Percentiles rank a stretch among this genome's conserved stretches.
Evolutionary conservation across 257 asterid species (phyloP).

Genomic region (Solanum rostratum): DNA sequence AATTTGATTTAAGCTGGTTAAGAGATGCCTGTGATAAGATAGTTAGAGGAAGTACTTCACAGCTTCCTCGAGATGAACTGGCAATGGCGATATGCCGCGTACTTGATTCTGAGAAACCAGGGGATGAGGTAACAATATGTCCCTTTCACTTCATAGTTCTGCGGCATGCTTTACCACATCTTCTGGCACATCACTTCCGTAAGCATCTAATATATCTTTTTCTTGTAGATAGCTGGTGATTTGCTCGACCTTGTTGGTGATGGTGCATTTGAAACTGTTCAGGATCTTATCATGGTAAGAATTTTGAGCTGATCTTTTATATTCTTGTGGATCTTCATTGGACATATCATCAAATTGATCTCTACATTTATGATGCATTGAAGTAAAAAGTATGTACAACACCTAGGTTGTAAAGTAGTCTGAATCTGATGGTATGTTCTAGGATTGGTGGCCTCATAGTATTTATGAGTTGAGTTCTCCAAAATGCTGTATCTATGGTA

Average conservation of each 20-base stretch:
- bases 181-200: slow-evolving; percentile 2
- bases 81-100: slow-evolving; percentile 94
- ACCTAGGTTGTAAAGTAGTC: neutral
- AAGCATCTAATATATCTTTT: slow-evolving; percentile 6
- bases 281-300: slow-evolving; percentile 74
- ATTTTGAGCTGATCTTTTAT: neutral
- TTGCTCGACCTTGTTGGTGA: slow-evolving; percentile 96
- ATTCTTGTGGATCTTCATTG: neutral
- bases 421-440: neutral
- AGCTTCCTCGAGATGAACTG: slow-evolving; percentile 84
- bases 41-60: slow-evolving; percentile 59
- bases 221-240: slow-evolving; percentile 77
- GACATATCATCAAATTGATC: neutral
- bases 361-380: neutral
- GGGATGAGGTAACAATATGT: slow-evolving; percentile 69
- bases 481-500: neutral
- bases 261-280: slow-evolving; percentile 85
- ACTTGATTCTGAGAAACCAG: slow-evolving; percentile 91
- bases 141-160: slow-evolving; percentile 3
- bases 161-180: neutral
- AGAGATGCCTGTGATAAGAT: slow-evolving; percentile 70
- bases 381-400: neutral
- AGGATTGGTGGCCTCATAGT: neutral
- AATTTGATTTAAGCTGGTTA: slow-evolving; percentile 79
- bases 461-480: neutral